Evolutionary conservation across 2,329 filamentous ascomycete species (phyloP).

Genomic region (Gnomoniopsis smithogilvyi): DNA sequence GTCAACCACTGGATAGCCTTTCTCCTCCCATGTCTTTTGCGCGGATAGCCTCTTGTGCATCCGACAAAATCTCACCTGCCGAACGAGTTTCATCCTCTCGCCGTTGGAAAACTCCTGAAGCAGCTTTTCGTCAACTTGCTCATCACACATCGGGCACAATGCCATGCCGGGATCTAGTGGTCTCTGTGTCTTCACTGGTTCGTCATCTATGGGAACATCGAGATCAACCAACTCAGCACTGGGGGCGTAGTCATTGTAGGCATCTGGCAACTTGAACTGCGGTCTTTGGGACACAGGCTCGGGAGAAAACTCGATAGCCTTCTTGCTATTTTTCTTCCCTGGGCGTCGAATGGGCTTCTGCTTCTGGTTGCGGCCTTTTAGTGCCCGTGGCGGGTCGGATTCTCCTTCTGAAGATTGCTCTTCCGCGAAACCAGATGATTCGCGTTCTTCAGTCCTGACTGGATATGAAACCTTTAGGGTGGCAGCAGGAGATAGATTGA

Average conservation of each 20-base stretch:
- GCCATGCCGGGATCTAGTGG: constrained; percentile 20
- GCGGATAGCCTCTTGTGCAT: constrained; percentile 58
- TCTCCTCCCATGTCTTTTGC: constrained; percentile 40
- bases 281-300: constrained; percentile 11
- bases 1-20: constrained; percentile 67
- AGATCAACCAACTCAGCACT: background rate
- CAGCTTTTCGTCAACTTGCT: constrained; percentile 50
- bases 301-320: background rate
- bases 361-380: background rate
- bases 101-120: constrained; percentile 51
- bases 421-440: constrained; percentile 10
- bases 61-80: constrained; percentile 62
- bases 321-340: background rate
- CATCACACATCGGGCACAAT: constrained; percentile 66
- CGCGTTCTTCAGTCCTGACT: too few species aligned
- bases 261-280: constrained; percentile 13
- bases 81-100: constrained; percentile 49
- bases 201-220: background rate
- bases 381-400: constrained; percentile 8
- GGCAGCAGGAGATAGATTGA: constrained; percentile 8
- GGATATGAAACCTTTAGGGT: too few species aligned
- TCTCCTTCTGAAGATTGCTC: background rate
- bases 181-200: background rate
- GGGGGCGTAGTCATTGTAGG: constrained; percentile 9
- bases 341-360: background rate